Conservation (phyloP, 306 rosid species). For the Acacia acuminata region DNA sequence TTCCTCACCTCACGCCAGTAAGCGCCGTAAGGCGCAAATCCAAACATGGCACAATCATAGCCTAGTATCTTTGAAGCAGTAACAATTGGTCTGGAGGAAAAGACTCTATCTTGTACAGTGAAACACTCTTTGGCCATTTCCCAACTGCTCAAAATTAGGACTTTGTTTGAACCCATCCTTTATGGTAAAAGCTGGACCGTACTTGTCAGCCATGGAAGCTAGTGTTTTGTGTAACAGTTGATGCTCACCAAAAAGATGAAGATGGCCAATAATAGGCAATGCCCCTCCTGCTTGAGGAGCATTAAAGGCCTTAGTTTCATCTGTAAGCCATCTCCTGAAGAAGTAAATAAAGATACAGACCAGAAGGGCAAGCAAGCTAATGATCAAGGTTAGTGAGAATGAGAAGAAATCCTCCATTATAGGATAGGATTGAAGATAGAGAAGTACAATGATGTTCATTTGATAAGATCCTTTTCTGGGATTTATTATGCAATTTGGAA, state of each 20-base stretch:
- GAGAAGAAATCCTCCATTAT: slow-evolving; percentile 28
- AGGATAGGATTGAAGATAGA: neutral
- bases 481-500: neutral
- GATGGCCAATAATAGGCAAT: slow-evolving; percentile 45
- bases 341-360: slow-evolving; percentile 15
- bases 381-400: neutral
- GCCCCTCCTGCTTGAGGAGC: slow-evolving; percentile 36
- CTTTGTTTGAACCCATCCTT: slow-evolving; percentile 33
- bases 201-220: slow-evolving; percentile 39
- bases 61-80: slow-evolving; percentile 37
- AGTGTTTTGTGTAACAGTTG: slow-evolving; percentile 30
- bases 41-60: slow-evolving; percentile 40
- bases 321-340: neutral
- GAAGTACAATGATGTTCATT: too few relatives aligned
- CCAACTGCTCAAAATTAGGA: slow-evolving; percentile 30
- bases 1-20: slow-evolving; percentile 45
- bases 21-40: slow-evolving; percentile 40
- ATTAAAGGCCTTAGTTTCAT: neutral
- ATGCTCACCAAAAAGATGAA: slow-evolving; percentile 34
- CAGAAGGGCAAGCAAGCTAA: slow-evolving; percentile 19
- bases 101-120: slow-evolving; percentile 35
- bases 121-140: slow-evolving; percentile 39
- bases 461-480: neutral
- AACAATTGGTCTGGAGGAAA: slow-evolving; percentile 35
- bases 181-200: slow-evolving; percentile 42